Conservation (phyloP, 2,329 filamentous ascomycete species). For the Paecilomyces sp. region DNA sequence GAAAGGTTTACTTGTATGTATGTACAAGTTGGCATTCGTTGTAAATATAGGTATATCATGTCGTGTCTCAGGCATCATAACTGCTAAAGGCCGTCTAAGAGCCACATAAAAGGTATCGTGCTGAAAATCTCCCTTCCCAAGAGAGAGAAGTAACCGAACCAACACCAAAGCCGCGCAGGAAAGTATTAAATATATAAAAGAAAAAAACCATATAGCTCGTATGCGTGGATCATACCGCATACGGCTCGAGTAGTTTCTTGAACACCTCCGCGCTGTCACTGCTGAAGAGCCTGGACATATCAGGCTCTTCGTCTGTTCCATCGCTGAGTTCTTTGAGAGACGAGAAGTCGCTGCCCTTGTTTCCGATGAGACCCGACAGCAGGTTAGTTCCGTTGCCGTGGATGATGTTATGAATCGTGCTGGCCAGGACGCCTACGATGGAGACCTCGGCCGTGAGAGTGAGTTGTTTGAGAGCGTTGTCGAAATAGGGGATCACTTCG, state of each 20-base stretch:
- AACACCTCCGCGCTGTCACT: background rate
- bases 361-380: background rate
- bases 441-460: constrained; percentile 21
- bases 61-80: background rate
- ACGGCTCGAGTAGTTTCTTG: background rate
- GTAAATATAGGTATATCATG: background rate
- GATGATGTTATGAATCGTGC: constrained; percentile 17
- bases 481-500: constrained; percentile 26
- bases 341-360: no score
- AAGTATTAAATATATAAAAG: background rate
- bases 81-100: background rate
- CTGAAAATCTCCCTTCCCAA: background rate
- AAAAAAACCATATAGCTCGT: background rate
- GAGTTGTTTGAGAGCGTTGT: constrained; percentile 22
- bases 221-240: background rate
- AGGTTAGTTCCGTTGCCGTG: background rate
- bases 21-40: background rate
- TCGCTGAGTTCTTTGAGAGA: no score
- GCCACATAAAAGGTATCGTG: background rate
- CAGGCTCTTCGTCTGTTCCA: background rate
- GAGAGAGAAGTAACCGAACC: background rate
- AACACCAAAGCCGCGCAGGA: background rate
- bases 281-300: background rate
- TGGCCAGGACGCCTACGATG: constrained; percentile 18
- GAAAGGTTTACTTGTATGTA: no score